phyloP scores from a whole-genome alignment of 1,284 basidiomycete species.

The Sphaerobolus stellatus region DNA sequence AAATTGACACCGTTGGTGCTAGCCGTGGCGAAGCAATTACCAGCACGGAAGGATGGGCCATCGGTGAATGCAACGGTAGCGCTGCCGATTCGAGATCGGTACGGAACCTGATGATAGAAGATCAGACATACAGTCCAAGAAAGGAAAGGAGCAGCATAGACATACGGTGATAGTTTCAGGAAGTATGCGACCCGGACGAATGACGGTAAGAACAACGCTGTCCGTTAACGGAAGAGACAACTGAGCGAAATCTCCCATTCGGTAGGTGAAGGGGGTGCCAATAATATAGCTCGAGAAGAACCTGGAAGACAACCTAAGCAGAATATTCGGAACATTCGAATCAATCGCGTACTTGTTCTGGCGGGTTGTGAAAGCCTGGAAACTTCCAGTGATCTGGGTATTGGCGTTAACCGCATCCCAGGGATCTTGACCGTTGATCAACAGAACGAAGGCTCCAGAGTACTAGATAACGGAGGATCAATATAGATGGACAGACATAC shows the following conservation, averaged over 20 bases:
- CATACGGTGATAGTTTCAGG: conserved; percentile 47
- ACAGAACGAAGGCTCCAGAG: conserved; percentile 52
- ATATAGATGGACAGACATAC: background rate
- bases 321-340: background rate
- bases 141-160: conserved; percentile 4
- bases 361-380: conserved; percentile 48
- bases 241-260: conserved; percentile 63
- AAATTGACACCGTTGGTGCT: conserved; percentile 54
- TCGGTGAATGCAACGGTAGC: conserved; percentile 48
- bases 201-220: conserved; percentile 48
- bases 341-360: conserved; percentile 37
- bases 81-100: conserved; percentile 52
- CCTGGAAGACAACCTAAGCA: conserved; percentile 20
- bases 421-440: conserved; percentile 54
- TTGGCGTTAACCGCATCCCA: conserved; percentile 54
- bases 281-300: conserved; percentile 43
- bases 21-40: conserved; percentile 50
- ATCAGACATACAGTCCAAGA: background rate
- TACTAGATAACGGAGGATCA: conserved; percentile 35
- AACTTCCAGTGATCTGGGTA: conserved; percentile 43
- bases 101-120: conserved; percentile 46
- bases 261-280: conserved; percentile 48
- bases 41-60: conserved; percentile 47
- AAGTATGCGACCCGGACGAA: conserved; percentile 40
- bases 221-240: conserved; percentile 55